Percentiles rank a stretch among this genome's conserved stretches.
phyloP scores from a whole-genome alignment of 208 protist species.

The Leishmania arabica region DNA sequence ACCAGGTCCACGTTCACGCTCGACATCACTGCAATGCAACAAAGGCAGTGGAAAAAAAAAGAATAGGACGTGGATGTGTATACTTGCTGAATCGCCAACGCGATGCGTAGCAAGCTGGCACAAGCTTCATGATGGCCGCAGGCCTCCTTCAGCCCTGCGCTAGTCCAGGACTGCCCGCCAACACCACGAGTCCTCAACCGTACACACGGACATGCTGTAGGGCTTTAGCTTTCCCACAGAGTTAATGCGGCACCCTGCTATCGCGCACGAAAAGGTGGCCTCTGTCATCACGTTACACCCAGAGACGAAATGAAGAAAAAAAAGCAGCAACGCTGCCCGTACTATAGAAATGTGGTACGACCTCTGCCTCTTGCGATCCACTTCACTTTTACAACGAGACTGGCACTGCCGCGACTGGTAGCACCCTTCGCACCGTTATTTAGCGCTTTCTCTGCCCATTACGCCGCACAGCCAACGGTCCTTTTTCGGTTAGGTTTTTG shows the following conservation, averaged over 20 bases:
- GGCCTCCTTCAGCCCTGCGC: too few relatives aligned
- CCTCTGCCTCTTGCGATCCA: neutral
- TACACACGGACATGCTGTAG: too few relatives aligned
- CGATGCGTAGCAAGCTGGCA: too few relatives aligned
- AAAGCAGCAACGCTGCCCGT: neutral
- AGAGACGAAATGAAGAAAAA: neutral
- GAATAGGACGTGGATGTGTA: too few relatives aligned
- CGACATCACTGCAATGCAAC: too few relatives aligned
- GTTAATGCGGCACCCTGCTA: neutral
- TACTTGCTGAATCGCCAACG: too few relatives aligned
- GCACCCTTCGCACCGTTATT: neutral
- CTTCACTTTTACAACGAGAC: neutral
- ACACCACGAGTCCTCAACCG: too few relatives aligned
- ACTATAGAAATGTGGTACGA: neutral
- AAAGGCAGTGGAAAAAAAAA: too few relatives aligned
- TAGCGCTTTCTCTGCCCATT: neutral
- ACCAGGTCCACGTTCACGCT: too few relatives aligned
- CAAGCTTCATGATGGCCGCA: too few relatives aligned
- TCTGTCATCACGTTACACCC: neutral
- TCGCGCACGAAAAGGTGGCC: neutral
- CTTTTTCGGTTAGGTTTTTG: neutral
- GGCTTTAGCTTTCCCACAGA: too few relatives aligned
- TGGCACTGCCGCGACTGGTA: neutral
- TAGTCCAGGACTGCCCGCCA: too few relatives aligned
- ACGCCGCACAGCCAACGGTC: neutral